Evolutionary conservation across 2,329 filamentous ascomycete genomes (phyloP), one percentile per base, ranked within the genome.

Genomic region (Camptophora hylomeconis): DNA sequence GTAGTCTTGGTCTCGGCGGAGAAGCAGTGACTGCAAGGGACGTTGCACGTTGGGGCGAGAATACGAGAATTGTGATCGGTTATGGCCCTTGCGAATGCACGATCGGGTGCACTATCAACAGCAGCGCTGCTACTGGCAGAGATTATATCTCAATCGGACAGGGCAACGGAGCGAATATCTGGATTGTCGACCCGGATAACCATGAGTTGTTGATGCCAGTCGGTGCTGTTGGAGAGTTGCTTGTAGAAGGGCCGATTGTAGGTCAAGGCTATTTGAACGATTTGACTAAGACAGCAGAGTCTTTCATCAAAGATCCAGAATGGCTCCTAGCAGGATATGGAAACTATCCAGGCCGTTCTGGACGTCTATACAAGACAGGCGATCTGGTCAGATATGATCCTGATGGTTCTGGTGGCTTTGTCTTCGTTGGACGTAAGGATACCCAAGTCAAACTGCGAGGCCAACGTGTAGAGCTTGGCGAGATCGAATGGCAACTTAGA

Each of bases 241-340:
- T 62, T 5, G 46, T 64, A 8, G 59, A 61, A 39, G 62, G 62
- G 0, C 60, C 61, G 0, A 56, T 59, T 20, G 52, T 67, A 2
- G 60, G 54, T 3, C 49, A 52, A 20, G 63, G 61, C 2, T 67
- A 67, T 30, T 32, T 64, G 10, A 52, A 53, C 10, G 52, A 59
- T 20, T 44, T 44, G 1, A 48, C 44, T 7, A 56, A 54, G 35
- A 59, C 56, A 0, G 44, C 42, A 0, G 34, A 40, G 2, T 40
- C 46, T 4, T 59, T 58, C 29, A 51, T 58, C 14, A 37, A 54
- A 3, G 44, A 53, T 27, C 57, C 56, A 1, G 27, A 39, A 3
- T 60, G 55, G 56, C 44, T 54, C 4, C 23, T 20, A n/a, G 22
- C 28, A 17, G 39, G 22, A 9, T 36, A 47, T 17, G 41, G 40